Base-by-base conservation (phyloP, 2,329 filamentous ascomycete genomes). In the Aspergillus pseudonomiae region DNA sequence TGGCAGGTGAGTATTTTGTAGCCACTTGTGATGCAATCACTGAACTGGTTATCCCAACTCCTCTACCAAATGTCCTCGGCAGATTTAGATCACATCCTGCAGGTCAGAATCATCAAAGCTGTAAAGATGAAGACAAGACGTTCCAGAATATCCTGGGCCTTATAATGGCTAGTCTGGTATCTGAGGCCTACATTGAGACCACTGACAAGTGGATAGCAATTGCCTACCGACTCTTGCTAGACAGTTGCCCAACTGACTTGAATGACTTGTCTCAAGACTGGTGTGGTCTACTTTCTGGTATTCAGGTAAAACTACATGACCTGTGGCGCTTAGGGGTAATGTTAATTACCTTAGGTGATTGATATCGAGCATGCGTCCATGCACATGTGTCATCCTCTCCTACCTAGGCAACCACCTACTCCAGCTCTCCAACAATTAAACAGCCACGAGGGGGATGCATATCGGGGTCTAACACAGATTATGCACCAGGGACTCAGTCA, bases 331-430 rank as follows among this genome's bases (percentile, higher is more conserved):
- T 21, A 43, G 24, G 7, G 4, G 12, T 14, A 28, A 12, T 41
- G 14, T 32, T 57, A 21, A 52, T 45, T 24, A 34, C 39, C 43
- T 2, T 32, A 73, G 70, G 67, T 72, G 7, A 72, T 74, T 52
- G 72, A 74, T 39, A 72, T 74, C 11, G 72, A 74, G 59, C 72
- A 74, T 57, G 72, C 72, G 10, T 74, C 72, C 5, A 74, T 74
- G 66, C 72, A 74, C 30, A 72, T 74, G 71, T 73, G 71, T 11
- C 70, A 71, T 28, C 72, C 72, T 32, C 61, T 74, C 19, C 57
- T 74, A 11, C 72, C 72, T 12, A 66, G 65, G 30, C 68, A 74
- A 21, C 69, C 72, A 28, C 68, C 69, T 16, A 65, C 59, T 43
- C 62, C 64, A 28, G 63, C 59, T n/a, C 63, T 73, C 1, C 68